Evolutionary conservation across 352 stramenopile genomes (phyloP), one percentile per base, ranked within the genome.

Genomic region (Phytophthora tubulina): DNA sequence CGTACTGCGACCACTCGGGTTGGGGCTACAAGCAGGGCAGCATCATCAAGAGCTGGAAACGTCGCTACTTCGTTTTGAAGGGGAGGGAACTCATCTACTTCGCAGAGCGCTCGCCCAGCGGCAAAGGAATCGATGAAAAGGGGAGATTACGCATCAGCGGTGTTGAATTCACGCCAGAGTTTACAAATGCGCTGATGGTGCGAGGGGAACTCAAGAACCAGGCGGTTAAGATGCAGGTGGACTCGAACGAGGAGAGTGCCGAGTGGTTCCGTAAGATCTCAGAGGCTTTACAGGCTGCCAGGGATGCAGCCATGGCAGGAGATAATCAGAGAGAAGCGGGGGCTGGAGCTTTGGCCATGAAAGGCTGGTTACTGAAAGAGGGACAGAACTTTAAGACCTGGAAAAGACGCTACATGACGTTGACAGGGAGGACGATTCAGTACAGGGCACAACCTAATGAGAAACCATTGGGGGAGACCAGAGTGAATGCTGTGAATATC

Each of bases 341-440:
- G n/a, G 44, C 11, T 8, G n/a, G 48, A 9, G 69, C 60, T 1
- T 70, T 88, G 11, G 65, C 67, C 6, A 92, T 92, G 82, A 72
- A 91, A 63, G 89, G 89, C 17, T 96, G 87, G 87, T 67, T 96
- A 2, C 72, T 79, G 30, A 96, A 96, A 50, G 87, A 96, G 72
- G 89, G 89, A 8, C 86, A 94, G 67, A 94, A 94, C 62, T 94
- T 96, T 70, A 95, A 96, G 84, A 94, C 82, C 17, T 96, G 89
- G 89, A 96, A 96, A 60, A 76, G 81, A 35, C 84, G 89, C 33
- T 95, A 91, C 71, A 93, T 96, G 79, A 91, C 82, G 51, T 72
- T 96, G 6, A 73, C 46, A 0, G 89, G 82, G 4, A 73, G 68
- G 38, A 54, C 80, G 14, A 81, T 96, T 54, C 85, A 91, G 73